phyloP scores from a whole-genome alignment of 2,329 filamentous ascomycete genomes.

The Aspergillus melleus region DNA sequence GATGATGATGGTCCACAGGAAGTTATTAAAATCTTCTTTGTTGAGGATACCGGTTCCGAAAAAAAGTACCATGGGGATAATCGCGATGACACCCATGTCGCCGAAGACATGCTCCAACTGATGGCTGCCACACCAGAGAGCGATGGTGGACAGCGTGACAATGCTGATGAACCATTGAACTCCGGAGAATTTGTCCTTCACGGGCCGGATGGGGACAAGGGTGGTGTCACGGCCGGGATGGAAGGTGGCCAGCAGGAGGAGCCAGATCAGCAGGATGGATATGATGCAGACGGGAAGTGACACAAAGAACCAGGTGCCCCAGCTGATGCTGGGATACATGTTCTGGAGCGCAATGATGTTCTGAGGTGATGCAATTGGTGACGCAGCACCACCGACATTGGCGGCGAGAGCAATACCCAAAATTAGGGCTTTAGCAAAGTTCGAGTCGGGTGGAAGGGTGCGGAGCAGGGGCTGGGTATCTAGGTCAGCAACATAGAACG shows the following conservation, averaged over 20 bases:
- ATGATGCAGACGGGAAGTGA: conserved; percentile 89
- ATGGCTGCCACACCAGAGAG: conserved; percentile 89
- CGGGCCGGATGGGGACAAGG: conserved; percentile 85
- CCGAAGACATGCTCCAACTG: conserved; percentile 85
- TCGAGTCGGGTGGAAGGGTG: conserved; percentile 83
- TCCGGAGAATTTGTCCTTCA: conserved; percentile 84
- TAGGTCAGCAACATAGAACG: background rate
- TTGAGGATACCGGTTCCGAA: conserved; percentile 95
- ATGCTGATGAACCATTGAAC: conserved; percentile 90
- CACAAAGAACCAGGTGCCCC: conserved; percentile 97
- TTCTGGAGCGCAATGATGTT: conserved; percentile 96
- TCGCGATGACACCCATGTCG: conserved; percentile 97
- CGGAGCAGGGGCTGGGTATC: conserved; percentile 75
- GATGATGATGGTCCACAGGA: conserved; percentile 99
- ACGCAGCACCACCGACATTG: conserved; percentile 94
- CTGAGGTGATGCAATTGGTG: conserved; percentile 94
- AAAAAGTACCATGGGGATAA: conserved; percentile 93
- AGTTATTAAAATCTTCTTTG: conserved; percentile 99
- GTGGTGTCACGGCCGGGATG: conserved; percentile 79
- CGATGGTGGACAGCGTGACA: conserved; percentile 81
- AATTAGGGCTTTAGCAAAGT: conserved; percentile 93
- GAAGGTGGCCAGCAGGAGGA: conserved; percentile 81
- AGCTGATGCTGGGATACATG: conserved; percentile 88
- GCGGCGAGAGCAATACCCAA: conserved; percentile 92
- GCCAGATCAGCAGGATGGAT: conserved; percentile 85